Base-by-base conservation (phyloP, 345 rosid genomes). In the Lagerstroemia speciosa region DNA sequence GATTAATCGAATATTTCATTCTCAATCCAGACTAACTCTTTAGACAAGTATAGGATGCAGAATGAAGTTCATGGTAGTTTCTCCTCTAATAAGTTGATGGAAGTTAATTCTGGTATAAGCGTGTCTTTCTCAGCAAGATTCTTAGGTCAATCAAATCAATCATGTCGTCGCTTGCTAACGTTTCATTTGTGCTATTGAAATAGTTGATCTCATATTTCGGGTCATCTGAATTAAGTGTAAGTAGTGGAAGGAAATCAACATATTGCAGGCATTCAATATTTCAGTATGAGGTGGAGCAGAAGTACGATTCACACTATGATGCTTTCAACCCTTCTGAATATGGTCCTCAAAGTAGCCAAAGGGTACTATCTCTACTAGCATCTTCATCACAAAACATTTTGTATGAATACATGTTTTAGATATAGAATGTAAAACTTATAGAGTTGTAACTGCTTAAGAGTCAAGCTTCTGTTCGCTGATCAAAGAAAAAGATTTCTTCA, bases 251-350 rank as follows among this genome's bases (percentile, higher is more conserved):
- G 74, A 63, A 69, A 52, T 71, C 75, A 67, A 75, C 74, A 29
- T 86, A 71, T 80, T 85, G 71, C 91, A 94, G 99, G 82, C 92
- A 65, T 91, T 94, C 87, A 91, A 91, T 76, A 66, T 94, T 62
- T 83, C 83, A 88, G 20, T 94, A 94, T 70, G 90, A 89, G 77
- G 73, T 85, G 53, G 97, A 95, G 17, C 96, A 94, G 76, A 91
- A 83, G 86, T 91, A 94, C 79, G 79, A 89, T 80, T 82, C 96
- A 40, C 99, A 94, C 69, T 91, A 85, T 40, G 99, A 94, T 73
- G 91, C 93, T 6, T 91, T 91, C 79, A 76, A 82, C 69, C 88
- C 96, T 33, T 70, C 85, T 8, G 95, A 94, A 73, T 94, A 89
- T 41, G 99, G 92, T 0, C 86, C 84, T 3, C 89, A 80, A 46